These are phyloP conservation scores for Suhomyces choctaworum DNA, from an alignment of 1,139 yeast genomes.

Conservation along the genomic window DNA sequence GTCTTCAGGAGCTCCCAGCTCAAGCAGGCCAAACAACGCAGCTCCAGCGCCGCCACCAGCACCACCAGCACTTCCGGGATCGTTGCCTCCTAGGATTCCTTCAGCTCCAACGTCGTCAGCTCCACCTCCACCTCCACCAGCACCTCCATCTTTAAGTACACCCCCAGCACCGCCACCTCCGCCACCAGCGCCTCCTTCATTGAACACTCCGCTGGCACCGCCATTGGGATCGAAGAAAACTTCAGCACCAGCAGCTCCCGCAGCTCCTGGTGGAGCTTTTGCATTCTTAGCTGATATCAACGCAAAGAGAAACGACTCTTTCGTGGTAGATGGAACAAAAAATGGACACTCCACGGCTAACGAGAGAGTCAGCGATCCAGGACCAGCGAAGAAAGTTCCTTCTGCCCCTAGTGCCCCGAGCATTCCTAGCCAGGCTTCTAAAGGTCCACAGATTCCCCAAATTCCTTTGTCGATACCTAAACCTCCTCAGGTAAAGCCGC, in stretches of 20 bases:
- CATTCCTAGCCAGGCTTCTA: constrained; percentile 5
- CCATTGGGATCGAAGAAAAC: constrained; percentile 1
- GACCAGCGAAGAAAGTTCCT: background rate
- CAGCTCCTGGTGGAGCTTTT: constrained; percentile 30
- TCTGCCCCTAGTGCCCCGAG: constrained; percentile 11
- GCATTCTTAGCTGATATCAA: constrained; percentile 47
- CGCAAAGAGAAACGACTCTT: constrained; percentile 37
- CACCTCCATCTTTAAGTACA: constrained; percentile 20
- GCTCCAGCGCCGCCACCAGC: constrained; percentile 20
- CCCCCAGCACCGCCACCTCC: constrained; percentile 20
- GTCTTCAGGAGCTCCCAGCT: constrained; percentile 3
- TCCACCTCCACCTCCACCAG: constrained; percentile 13
- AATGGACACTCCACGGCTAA: constrained; percentile 17
- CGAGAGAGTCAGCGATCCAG: background rate
- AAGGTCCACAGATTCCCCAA: constrained; percentile 15
- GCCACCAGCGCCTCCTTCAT: constrained; percentile 11
- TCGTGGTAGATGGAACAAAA: constrained; percentile 35
- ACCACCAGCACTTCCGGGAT: constrained; percentile 10
- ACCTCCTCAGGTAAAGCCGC: constrained; percentile 6
- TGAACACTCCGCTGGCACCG: constrained; percentile 15
- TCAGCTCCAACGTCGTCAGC: constrained; percentile 9
- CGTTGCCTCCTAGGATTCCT: constrained; percentile 11
- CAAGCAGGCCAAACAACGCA: constrained; percentile 20
- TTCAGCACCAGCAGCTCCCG: constrained; percentile 9
- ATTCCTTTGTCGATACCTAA: constrained; percentile 11